These are phyloP conservation scores for Populus euphratica DNA, from an alignment of 345 rosid species.

Conservation along the genomic window DNA sequence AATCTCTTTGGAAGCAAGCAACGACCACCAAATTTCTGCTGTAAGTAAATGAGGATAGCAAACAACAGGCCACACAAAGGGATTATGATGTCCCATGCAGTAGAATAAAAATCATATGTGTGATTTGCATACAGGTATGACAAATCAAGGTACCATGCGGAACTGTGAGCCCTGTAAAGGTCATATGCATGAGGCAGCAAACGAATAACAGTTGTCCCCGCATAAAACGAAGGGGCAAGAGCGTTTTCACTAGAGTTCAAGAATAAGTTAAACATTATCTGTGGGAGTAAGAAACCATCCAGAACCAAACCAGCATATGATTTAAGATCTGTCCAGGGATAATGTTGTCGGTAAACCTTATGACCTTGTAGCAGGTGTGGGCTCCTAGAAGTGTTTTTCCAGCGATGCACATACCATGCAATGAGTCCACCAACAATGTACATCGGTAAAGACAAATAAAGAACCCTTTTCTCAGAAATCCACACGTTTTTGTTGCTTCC, in stretches of 20 bases:
- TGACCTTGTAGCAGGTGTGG: conserved; percentile 21
- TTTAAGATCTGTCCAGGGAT: conserved; percentile 56
- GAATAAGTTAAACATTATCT: conserved; percentile 65
- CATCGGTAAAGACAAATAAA: conserved; percentile 51
- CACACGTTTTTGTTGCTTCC: conserved; percentile 41
- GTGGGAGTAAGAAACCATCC: conserved; percentile 80
- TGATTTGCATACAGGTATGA: conserved; percentile 79
- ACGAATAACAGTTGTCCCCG: conserved; percentile 58
- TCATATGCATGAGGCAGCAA: conserved; percentile 85
- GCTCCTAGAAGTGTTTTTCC: conserved; percentile 29
- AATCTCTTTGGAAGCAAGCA: conserved; percentile 59
- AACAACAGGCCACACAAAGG: conserved; percentile 54
- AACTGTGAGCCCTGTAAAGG: conserved; percentile 64
- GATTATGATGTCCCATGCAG: conserved; percentile 76
- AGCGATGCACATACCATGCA: conserved; percentile 52
- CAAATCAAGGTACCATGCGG: conserved; percentile 46
- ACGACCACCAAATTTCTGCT: conserved; percentile 68
- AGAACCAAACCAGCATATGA: conserved; percentile 77
- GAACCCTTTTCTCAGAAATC: conserved; percentile 64
- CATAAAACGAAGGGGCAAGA: conserved; percentile 53
- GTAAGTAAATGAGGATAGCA: conserved; percentile 54
- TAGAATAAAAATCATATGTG: conserved; percentile 69
- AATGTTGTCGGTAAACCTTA: conserved; percentile 33
- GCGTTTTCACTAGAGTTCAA: conserved; percentile 42
- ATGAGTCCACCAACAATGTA: conserved; percentile 60